Evolutionary conservation across 805 yeast species (phyloP), one percentile per base, ranked within the genome.

Genomic region (Candida awuae): DNA sequence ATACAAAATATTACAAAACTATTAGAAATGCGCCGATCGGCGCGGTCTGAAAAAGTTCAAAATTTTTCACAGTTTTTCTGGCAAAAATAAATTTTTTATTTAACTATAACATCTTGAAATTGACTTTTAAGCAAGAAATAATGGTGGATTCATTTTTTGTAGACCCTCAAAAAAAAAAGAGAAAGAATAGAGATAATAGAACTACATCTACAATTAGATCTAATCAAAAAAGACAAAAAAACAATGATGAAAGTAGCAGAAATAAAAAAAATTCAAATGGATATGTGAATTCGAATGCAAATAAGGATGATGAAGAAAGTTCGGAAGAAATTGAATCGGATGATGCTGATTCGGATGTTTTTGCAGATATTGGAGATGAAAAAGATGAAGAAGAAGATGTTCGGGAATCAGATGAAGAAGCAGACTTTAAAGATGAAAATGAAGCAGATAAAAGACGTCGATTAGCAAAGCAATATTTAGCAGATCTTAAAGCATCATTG

Each of bases 361-460:
- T 54, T 40, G 61, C 48, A 6, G 43, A 39, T 17, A 52, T 53
- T 17, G 52, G 54, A 6, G 51, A 52, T 32, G 51, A 46, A 19
- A 45, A 32, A 4, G 34, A 42, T 3, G 55, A 37, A 5, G 59
- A 46, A 2, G 65, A 55, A 9, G 65, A 49, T 4, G 62, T 57
- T 8, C 67, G 60, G 17, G 71, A 66, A 29, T 67, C 63, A 17
- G 75, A 72, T 13, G 77, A 82, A 12, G 90, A 81, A 23, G 92
- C 80, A 48, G 94, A 81, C 49, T 75, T 77, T 47, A 75, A 66
- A 13, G 70, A 68, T 14, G 97, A 90, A 60, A 75, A 76, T 34
- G 94, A 88, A 8, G 94, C 95, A 0, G 98, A 92, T 54, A 87
- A 85, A 61, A 76, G 98, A 61, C 75, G 98, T 62, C 70, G 97